Evolutionary conservation across 179 eudicot species (phyloP), one percentile per base, ranked within the genome.

Genomic region (Carnegiea gigantea): DNA sequence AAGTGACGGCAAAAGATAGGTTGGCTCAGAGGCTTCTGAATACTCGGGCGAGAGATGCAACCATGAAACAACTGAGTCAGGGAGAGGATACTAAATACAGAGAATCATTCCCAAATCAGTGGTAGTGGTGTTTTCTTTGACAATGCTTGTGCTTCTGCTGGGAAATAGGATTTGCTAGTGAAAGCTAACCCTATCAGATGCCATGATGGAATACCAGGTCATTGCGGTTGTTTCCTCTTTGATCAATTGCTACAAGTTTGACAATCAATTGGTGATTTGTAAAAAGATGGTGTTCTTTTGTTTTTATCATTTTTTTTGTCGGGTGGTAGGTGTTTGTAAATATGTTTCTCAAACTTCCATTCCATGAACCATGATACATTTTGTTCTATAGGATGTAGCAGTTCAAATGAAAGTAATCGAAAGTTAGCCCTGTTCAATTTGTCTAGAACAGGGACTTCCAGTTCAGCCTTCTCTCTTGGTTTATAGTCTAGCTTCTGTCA

Each of bases 101-200:
- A 73, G 94, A 93, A 86, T 89, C 94, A 26, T 90, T 91, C 73
- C 98, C 94, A 23, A 91, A 93, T 84, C 97, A 92, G 78, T 93
- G 95, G 94, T 88, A 88, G 81, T 26, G 14, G 14, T 14, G 70
- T 12, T 67, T 71, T 5, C 21, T n/a, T 6, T 46, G 21, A 33
- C 18, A 24, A 36, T 49, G 49, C 4, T 28, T 26, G 10, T 17
- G 72, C n/a, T 57, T 82, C 49, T 28, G 70, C 24, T 43, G 46
- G 10, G 28, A 73, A 13, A 43, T 62, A 51, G 54, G 72, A 64
- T n/a, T 62, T 64, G 73, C n/a, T 26, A 33, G 28, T 5, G 30
- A 77, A 57, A 9, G 51, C 20, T 53, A 57, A 28, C n/a, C 15
- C 5, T 59, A 70, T 36, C 17, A 21, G 33, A 36, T 21, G 26